These are phyloP conservation scores for Nymphaea colorata DNA, from an alignment of 164 flowering plant species.

Conservation along the genomic window DNA sequence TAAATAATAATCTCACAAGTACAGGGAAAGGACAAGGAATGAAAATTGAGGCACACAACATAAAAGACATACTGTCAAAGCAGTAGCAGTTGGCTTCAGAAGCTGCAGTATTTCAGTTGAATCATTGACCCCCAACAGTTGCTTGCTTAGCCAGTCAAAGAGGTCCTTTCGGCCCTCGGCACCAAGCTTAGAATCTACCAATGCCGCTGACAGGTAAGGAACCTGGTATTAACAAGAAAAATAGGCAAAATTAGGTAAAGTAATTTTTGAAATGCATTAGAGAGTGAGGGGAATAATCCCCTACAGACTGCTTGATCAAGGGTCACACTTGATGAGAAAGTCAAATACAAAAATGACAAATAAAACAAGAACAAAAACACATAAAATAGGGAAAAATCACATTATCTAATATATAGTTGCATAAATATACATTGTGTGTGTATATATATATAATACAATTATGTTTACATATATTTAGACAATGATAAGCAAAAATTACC, in stretches of 20 bases:
- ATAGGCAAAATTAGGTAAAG: not conserved
- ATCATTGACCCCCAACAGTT: slow-evolving; percentile 53
- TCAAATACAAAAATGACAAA: no score
- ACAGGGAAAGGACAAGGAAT: not conserved
- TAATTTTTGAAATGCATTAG: no score
- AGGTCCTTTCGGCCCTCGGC: slow-evolving; percentile 97
- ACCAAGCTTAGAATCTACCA: slow-evolving; percentile 69
- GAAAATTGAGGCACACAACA: not conserved
- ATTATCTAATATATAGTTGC: no score
- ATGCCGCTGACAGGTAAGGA: slow-evolving; percentile 65
- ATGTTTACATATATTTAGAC: no score
- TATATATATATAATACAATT: no score
- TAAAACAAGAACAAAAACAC: not conserved
- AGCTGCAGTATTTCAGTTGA: slow-evolving; percentile 71
- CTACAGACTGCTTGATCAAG: no score
- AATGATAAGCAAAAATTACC: slow-evolving; percentile 27
- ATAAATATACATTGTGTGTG: no score
- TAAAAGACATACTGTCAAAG: slow-evolving; percentile 52
- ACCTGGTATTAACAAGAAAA: slow-evolving; percentile 32
- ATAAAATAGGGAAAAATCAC: slow-evolving; percentile 17
- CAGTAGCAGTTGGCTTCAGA: slow-evolving; percentile 62
- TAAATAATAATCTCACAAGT: not conserved
- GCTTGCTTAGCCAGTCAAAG: slow-evolving; percentile 90
- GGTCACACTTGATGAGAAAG: no score
- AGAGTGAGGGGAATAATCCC: no score